Evolutionary conservation across 1,139 yeast species (phyloP), one percentile per base, ranked within the genome.

Genomic region (Scheffersomyces parashehatae): DNA sequence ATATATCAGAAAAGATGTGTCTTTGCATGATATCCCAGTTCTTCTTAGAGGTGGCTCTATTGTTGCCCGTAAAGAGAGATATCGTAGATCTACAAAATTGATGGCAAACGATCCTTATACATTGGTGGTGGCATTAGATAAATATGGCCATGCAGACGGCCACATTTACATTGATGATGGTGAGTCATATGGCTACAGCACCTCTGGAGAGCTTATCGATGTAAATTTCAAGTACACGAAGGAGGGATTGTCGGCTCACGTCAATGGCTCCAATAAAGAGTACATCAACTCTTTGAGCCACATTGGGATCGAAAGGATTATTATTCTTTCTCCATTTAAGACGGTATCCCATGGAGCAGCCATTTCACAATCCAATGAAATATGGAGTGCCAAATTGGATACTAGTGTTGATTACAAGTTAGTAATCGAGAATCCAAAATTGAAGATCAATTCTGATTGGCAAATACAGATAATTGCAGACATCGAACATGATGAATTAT

Each of bases 101-200:
- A 90, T 88, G 95, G 68, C 62, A 35, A 67, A 75, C 49, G 99
- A 93, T 60, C 98, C 99, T 3, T 88, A 83, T 60, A 87, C 96
- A 0, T 56, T 93, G 39, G 73, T 85, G 2, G 68, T 93, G 36
- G 89, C 88, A 0, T 71, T 85, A 14, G 75, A 75, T 52, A 53
- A 60, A 3, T 55, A 67, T 1, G 82, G 82, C 1, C 49, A 59
- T 1, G 91, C 95, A 0, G 56, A 61, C 0, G 85, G 86, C 2
- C 56, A 60, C 8, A 60, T 93, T 29, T 93, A 91, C 59, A 66
- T 85, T 38, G 99, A 91, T 62, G 96, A 88, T 62, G 95, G 96
- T 11, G 87, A 83, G 55, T 75, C 93, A 0, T 88, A 77, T 55
- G 76, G 69, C 24, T 83, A 85, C 60, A 10, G 36, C 2, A 56